phyloP scores from a whole-genome alignment of 352 stramenopile genomes.

The Phytophthora syringae region DNA sequence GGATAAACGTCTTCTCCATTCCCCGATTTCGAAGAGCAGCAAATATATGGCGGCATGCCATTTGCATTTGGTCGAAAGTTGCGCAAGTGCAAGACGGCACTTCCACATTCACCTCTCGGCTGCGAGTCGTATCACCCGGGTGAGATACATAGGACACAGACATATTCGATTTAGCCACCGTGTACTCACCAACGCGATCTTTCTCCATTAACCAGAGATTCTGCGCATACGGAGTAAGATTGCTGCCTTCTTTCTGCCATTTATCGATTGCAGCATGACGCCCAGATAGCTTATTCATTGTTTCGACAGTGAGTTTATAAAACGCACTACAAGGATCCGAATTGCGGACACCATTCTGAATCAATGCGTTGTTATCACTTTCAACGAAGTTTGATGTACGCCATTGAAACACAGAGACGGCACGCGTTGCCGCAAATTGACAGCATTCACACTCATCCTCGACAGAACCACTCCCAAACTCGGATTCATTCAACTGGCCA shows the following conservation, averaged over 20 bases:
- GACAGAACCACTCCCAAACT: too few relatives aligned
- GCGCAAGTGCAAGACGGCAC: neutral
- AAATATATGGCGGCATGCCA: neutral
- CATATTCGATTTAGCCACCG: too few relatives aligned
- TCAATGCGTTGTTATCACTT: neutral
- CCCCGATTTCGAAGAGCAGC: neutral
- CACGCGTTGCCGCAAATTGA: too few relatives aligned
- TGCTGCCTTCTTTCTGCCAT: constrained; percentile 1
- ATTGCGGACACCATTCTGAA: neutral
- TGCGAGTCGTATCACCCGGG: too few relatives aligned
- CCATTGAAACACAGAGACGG: too few relatives aligned
- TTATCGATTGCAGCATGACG: neutral
- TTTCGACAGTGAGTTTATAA: neutral
- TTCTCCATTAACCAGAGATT: too few relatives aligned
- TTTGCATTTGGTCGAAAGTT: neutral
- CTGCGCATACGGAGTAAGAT: too few relatives aligned
- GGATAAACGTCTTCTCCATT: too few relatives aligned
- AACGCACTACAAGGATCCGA: neutral
- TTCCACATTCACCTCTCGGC: neutral
- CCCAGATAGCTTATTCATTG: neutral
- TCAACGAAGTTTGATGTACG: neutral
- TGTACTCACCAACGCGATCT: too few relatives aligned
- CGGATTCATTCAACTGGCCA: neutral
- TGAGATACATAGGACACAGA: too few relatives aligned
- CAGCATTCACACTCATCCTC: too few relatives aligned